Base-by-base conservation (phyloP, 2,329 filamentous ascomycete genomes). In the Hymenoscyphus infarciens region DNA sequence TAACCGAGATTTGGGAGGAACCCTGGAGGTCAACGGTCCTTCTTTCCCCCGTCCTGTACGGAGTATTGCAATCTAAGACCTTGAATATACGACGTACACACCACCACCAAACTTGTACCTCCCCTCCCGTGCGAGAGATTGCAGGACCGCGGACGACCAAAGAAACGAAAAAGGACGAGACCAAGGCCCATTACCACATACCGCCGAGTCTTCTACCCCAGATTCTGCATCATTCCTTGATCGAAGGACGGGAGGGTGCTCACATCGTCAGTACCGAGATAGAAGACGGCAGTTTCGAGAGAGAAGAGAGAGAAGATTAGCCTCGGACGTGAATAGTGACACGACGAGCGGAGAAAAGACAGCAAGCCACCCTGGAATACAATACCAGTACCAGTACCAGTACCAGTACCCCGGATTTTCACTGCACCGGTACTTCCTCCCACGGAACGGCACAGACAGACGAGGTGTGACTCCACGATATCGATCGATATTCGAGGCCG, bases 371-470 rank as follows among this genome's bases (percentile, higher is more conserved):
- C 45, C 45, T 52, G 25, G 45, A 25, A 22, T 52, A n/a, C n/a
- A n/a, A n/a, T n/a, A n/a, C n/a, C n/a, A n/a, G n/a, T n/a, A n/a
- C n/a, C n/a, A n/a, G n/a, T n/a, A n/a, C n/a, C n/a, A n/a, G n/a
- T n/a, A n/a, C n/a, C n/a, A n/a, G n/a, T n/a, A 52, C 45, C 45
- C 45, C 45, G 45, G 45, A 52, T 52, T 25, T 52, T 52, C 45
- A 52, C 45, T 52, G 45, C 45, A 11, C 45, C 19, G 45, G n/a
- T 22, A 25, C 22, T 22, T 49, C 19, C 42, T 49, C 19, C 42
- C 19, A 49, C 42, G n/a, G 10, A 25, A 7, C 42, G 42, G 42
- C 25, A 49, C 42, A 25, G n/a, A 49, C 42, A 49, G 19, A 52
- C 45, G 19, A 52, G 45, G 45, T 52, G 45, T 52, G 45, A 52